A percentile compares a stretch with the other conserved stretches of the same genome.
Evolutionary conservation across 1,284 basidiomycete species (phyloP).

Genomic region (Cerrena zonata): DNA sequence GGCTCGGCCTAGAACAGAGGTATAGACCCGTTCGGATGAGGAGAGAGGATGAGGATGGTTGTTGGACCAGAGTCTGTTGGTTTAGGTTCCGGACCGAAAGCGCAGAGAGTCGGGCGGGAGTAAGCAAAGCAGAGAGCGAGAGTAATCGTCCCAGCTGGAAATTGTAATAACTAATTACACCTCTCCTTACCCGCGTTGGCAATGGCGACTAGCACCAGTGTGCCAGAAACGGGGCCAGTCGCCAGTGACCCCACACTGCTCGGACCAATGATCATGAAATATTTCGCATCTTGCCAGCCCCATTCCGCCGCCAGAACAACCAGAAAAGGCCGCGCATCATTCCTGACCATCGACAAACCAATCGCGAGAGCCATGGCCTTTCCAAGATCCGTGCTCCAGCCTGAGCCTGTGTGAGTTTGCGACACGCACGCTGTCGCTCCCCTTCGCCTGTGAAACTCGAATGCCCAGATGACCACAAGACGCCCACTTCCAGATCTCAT

Average conservation of each 20-base stretch:
- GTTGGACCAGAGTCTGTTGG: neutral
- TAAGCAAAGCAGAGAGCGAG: neutral
- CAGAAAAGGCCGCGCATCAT: neutral
- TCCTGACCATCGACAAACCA: neutral
- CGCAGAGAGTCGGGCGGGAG: neutral
- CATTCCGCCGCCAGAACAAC: too few species aligned
- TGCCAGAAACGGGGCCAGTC: neutral
- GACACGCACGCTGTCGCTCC: neutral
- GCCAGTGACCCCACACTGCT: too few species aligned
- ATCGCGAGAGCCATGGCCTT: neutral
- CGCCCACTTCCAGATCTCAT: neutral
- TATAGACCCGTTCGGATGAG: neutral
- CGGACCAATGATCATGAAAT: too few species aligned
- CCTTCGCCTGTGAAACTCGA: neutral
- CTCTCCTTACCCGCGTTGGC: too few species aligned
- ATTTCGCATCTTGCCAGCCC: too few species aligned
- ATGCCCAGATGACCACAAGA: neutral
- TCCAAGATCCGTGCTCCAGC: neutral
- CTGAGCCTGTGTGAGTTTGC: too few species aligned
- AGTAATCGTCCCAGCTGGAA: neutral
- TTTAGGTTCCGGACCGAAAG: neutral
- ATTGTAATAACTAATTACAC: too few species aligned
- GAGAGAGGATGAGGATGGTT: neutral
- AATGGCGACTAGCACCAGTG: too few species aligned
- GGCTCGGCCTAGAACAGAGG: neutral